Evolutionary conservation across 2,329 filamentous ascomycete genomes (phyloP).

Genomic region (Aspergillus sp.): DNA sequence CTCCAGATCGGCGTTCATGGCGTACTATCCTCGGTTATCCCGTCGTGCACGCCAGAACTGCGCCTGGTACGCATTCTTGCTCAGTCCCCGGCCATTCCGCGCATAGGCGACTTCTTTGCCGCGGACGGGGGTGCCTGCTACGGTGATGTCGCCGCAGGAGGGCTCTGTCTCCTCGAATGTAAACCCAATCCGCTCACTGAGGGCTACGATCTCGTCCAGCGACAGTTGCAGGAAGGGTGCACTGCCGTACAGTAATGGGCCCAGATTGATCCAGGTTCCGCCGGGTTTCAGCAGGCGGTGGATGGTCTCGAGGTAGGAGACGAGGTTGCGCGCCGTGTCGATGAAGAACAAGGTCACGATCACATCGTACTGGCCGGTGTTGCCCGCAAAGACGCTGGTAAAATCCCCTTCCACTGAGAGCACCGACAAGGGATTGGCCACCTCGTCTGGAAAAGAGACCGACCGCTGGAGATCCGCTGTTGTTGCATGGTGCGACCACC

Average conservation of each 20-base stretch:
- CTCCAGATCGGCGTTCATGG: background rate
- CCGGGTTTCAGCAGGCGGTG: conserved; percentile 47
- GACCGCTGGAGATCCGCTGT: conserved; percentile 48
- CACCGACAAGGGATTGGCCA: conserved; percentile 37
- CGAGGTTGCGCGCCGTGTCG: conserved; percentile 58
- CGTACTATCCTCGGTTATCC: background rate
- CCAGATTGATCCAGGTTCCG: conserved; percentile 58
- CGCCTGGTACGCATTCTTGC: conserved; percentile 54
- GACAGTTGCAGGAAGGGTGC: conserved; percentile 56
- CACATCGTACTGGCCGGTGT: conserved; percentile 43
- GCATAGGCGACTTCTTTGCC: conserved; percentile 53
- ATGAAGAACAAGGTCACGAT: conserved; percentile 61
- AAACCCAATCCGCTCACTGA: conserved; percentile 54
- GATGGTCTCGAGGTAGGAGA: conserved; percentile 57
- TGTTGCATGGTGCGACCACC: conserved; percentile 56
- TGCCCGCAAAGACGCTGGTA: conserved; percentile 38
- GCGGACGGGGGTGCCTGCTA: conserved; percentile 42
- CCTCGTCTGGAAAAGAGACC: conserved; percentile 47
- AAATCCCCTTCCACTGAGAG: conserved; percentile 56
- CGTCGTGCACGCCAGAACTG: conserved; percentile 52
- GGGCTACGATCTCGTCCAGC: conserved; percentile 52
- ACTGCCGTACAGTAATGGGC: conserved; percentile 56
- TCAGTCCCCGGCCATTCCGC: conserved; percentile 52
- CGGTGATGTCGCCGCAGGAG: conserved; percentile 44
- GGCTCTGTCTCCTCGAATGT: conserved; percentile 47